Percentiles rank a stretch among this genome's conserved stretches.
Evolutionary conservation across 1,284 basidiomycete species (phyloP).

Genomic region (Porodaedalea pini): DNA sequence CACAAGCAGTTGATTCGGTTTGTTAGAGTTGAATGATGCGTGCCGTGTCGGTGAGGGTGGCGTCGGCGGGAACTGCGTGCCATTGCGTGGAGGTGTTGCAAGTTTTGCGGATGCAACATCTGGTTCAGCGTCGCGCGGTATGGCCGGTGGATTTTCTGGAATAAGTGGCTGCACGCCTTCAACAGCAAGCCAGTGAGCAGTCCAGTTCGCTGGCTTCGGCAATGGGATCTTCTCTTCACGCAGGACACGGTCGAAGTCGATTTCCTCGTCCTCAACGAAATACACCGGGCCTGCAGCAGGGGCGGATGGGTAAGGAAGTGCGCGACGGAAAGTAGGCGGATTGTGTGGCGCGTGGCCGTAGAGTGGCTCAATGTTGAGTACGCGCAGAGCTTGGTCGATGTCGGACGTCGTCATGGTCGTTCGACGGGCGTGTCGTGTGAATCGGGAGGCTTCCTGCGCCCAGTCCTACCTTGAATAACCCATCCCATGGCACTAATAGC

Average conservation of each 20-base stretch:
- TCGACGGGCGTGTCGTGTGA: slow-evolving; percentile 92
- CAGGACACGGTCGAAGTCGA: slow-evolving; percentile 90
- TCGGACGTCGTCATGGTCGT: slow-evolving; percentile 86
- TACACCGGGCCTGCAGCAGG: slow-evolving; percentile 70
- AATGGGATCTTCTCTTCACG: slow-evolving; percentile 78
- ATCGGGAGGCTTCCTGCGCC: slow-evolving; percentile 86
- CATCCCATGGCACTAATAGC: not conserved
- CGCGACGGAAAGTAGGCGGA: slow-evolving; percentile 71
- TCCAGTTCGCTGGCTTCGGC: slow-evolving; percentile 76
- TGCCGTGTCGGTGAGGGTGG: slow-evolving; percentile 32
- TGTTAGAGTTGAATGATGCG: slow-evolving; percentile 33
- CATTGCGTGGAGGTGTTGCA: slow-evolving; percentile 27
- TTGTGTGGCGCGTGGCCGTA: slow-evolving; percentile 76
- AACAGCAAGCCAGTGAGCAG: slow-evolving; percentile 96
- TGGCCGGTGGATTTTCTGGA: slow-evolving; percentile 90
- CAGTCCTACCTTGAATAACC: not conserved
- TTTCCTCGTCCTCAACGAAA: slow-evolving; percentile 95
- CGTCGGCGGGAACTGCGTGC: slow-evolving; percentile 32
- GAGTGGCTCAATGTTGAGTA: slow-evolving; percentile 89
- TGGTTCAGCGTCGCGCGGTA: slow-evolving; percentile 48
- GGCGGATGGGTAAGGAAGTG: slow-evolving; percentile 61
- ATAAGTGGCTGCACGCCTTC: slow-evolving; percentile 97
- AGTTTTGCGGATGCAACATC: slow-evolving; percentile 29
- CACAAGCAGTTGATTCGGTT: slow-evolving; percentile 63
- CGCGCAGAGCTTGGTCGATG: slow-evolving; percentile 90